These are phyloP conservation scores for Bryum argenteum DNA, from an alignment of 225 moss, liverwort and hornwort genomes.

Conservation along the genomic window DNA sequence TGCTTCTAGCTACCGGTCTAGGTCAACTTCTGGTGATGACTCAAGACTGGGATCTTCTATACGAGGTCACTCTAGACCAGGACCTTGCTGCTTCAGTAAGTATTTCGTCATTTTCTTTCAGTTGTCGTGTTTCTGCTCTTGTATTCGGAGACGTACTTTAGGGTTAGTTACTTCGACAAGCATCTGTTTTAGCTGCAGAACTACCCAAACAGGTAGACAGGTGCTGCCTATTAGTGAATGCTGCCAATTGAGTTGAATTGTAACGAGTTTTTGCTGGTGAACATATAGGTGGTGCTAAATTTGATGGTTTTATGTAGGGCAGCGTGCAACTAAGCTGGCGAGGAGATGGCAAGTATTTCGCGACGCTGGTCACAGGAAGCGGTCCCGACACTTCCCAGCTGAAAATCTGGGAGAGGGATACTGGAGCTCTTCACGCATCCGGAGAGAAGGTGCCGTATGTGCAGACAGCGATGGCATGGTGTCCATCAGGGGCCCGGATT, in stretches of 20 bases:
- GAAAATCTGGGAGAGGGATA: conserved; percentile 87
- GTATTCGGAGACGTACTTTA: not conserved
- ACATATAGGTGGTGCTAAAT: conserved; percentile 42
- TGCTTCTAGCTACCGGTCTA: conserved; percentile 77
- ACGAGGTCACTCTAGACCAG: conserved; percentile 73
- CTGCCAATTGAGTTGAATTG: not conserved
- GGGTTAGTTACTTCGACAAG: not conserved
- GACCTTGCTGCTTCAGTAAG: conserved; percentile 61
- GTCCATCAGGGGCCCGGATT: conserved; percentile 78
- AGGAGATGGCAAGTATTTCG: conserved; percentile 96
- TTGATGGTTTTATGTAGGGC: conserved; percentile 77
- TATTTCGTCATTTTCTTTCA: conserved; percentile 18
- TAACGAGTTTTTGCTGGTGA: conserved; percentile 3
- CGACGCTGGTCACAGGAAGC: conserved; percentile 57
- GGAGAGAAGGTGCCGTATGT: conserved; percentile 57
- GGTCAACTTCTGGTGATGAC: conserved; percentile 92
- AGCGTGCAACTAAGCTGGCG: conserved; percentile 99
- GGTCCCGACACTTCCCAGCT: conserved; percentile 40
- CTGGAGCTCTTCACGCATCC: conserved; percentile 67
- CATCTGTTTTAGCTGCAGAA: not conserved
- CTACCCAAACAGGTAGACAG: not conserved
- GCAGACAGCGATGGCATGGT: conserved; percentile 83
- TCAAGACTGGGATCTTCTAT: conserved; percentile 93
- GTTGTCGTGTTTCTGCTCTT: not conserved
- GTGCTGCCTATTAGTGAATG: not conserved